Base-by-base conservation (phyloP, 352 stramenopile species). In the Phytophthora brassicae region DNA sequence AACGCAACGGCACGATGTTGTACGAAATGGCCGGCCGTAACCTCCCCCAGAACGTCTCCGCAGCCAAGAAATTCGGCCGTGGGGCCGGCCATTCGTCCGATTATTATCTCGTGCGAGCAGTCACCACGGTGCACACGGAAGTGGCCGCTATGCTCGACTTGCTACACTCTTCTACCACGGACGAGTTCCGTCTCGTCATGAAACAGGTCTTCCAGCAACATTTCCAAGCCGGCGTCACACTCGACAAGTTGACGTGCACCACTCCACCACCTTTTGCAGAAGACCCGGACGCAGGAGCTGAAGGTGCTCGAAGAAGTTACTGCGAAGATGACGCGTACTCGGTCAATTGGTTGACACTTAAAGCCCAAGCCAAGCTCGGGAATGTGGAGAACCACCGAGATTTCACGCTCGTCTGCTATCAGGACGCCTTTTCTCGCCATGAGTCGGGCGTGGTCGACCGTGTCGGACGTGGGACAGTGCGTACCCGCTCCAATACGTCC, bases 321-420 rank as follows among this genome's bases (percentile, higher is more conserved):
- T 77, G 58, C 9, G 70, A 91, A 44, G 79, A 91, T 44, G 81
- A 91, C 64, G 74, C 74, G 29, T 91, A 89, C 63, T 72, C 66
- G 14, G 81, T 88, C 53, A 77, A 89, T 49, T 91, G 81, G 81
- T 56, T 91, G 33, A 70, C 79, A 29, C 72, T 91, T 35, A 75
- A 76, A 26, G 60, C 64, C 12, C 67, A 79, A 17, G 59, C 68
- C 8, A 75, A 68, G 29, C 56, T 78, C 24, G 64, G 64, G 2
- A 72, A 54, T 35, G 56, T 62, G 9, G 77, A 88, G 35, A 79
- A 71, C 53, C 51, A 63, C 36, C 69, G 73, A 47, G 81, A 91
- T 48, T 89, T 89, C 39, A 91, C 81, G 3, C 60, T 91, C 1
- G 80, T 85, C n/a, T 76, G 69, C 60, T 91, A 89, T 60, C 81